These are phyloP conservation scores for Claviceps maximensis DNA, from an alignment of 2,329 filamentous ascomycete species.

Conservation along the genomic window DNA sequence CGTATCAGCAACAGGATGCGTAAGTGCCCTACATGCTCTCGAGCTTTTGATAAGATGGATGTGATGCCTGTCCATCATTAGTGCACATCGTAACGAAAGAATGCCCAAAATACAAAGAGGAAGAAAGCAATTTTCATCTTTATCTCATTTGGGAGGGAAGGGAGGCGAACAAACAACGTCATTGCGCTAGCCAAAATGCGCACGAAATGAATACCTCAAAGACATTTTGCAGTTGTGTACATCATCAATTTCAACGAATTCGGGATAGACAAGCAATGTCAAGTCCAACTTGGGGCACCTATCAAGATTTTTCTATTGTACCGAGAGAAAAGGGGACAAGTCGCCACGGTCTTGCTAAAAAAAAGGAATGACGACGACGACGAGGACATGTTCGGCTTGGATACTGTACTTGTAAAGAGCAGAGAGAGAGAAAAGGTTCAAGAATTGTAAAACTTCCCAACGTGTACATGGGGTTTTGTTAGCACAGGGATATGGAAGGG, in stretches of 20 bases:
- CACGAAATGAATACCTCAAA: neutral
- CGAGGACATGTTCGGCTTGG: slow-evolving; percentile 9
- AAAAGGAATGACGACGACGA: neutral
- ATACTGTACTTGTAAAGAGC: slow-evolving; percentile 15
- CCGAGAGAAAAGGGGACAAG: neutral
- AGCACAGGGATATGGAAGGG: slow-evolving; percentile 1
- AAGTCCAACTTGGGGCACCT: neutral
- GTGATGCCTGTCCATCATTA: slow-evolving; percentile 58
- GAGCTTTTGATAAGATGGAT: slow-evolving; percentile 82
- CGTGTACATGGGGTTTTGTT: slow-evolving; percentile 10
- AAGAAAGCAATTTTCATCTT: neutral
- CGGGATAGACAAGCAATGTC: neutral
- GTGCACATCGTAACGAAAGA: neutral
- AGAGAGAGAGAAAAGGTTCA: neutral
- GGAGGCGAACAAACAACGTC: neutral
- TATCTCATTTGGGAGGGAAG: neutral
- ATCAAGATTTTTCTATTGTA: neutral
- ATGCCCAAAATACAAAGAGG: neutral
- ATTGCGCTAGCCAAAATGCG: neutral
- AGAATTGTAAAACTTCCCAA: slow-evolving; percentile 7
- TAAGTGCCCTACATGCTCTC: slow-evolving; percentile 90
- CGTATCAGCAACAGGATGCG: slow-evolving; percentile 79
- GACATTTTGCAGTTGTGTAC: neutral
- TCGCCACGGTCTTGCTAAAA: neutral
- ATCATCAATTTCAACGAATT: neutral